A percentile compares a stretch with the other conserved stretches of the same genome.
Evolutionary conservation across 2,329 filamentous ascomycete genomes (phyloP).

Genomic region (Calonectria hongkongensis): DNA sequence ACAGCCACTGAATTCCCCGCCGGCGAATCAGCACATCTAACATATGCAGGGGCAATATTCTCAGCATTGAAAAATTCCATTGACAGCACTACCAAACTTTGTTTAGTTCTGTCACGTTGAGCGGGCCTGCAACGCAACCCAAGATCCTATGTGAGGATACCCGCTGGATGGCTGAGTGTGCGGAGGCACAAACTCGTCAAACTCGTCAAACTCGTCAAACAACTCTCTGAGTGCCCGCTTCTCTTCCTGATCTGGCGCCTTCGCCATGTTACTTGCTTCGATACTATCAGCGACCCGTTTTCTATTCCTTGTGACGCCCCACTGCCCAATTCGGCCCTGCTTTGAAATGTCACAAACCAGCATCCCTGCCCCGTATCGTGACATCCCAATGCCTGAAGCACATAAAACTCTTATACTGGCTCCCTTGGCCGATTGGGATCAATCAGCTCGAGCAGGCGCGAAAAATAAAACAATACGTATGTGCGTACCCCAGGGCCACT

Average conservation of each 20-base stretch:
- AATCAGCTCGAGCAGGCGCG: neutral
- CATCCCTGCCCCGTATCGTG: conserved; percentile 13
- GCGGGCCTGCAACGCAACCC: neutral
- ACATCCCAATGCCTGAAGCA: neutral
- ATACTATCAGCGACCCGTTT: neutral
- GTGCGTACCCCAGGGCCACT: too few relatives aligned
- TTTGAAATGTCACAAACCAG: conserved; percentile 1
- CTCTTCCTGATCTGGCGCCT: neutral
- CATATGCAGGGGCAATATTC: neutral
- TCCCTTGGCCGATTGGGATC: neutral
- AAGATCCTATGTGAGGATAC: neutral
- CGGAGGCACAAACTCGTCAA: neutral
- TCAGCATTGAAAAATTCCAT: neutral
- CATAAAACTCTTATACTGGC: neutral
- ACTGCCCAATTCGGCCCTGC: conserved; percentile 6
- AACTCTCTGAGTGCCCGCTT: neutral
- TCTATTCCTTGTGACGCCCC: conserved; percentile 5
- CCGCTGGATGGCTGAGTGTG: neutral
- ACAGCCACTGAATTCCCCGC: neutral
- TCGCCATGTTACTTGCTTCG: neutral
- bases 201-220: neutral
- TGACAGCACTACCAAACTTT: conserved; percentile 19
- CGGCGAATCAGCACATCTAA: conserved; percentile 1
- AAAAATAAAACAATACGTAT: neutral
- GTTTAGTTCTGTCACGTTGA: neutral